Evolutionary conservation across 2,329 filamentous ascomycete species (phyloP).

Genomic region (Fusarium praegraminearum): DNA sequence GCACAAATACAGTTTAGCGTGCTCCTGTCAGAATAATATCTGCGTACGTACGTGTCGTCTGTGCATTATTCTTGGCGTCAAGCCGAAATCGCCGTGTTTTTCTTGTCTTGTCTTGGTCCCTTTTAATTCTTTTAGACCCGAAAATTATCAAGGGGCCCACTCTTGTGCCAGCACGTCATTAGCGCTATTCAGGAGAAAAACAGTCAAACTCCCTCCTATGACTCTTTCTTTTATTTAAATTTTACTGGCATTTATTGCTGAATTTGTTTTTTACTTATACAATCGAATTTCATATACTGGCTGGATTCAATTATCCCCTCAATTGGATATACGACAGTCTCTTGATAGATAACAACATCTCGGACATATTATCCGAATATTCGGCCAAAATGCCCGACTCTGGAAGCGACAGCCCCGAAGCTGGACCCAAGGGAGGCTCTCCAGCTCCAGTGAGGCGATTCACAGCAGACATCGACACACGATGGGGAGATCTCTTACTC

Average conservation of each 20-base stretch:
- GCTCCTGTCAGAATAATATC: background rate
- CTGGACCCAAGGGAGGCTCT: conserved; percentile 17
- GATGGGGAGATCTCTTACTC: conserved; percentile 44
- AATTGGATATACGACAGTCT: background rate
- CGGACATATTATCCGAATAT: background rate
- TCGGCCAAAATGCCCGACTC: conserved; percentile 33
- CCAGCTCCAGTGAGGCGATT: conserved; percentile 24
- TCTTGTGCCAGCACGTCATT: conserved; percentile 34
- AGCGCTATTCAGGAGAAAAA: conserved; percentile 19
- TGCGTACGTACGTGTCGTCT: conserved; percentile 20
- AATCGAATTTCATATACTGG: accelerated
- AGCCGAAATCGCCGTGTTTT: conserved; percentile 25
- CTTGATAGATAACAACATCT: background rate
- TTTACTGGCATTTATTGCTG: no score
- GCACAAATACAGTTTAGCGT: background rate
- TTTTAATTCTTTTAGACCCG: background rate
- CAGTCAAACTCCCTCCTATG: background rate
- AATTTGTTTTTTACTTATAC: background rate
- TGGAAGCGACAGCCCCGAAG: conserved; percentile 34
- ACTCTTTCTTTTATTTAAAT: background rate
- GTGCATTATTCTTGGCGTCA: conserved; percentile 21
- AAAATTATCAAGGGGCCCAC: conserved; percentile 12
- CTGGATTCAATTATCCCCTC: accelerated
- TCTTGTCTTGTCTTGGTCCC: background rate
- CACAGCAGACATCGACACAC: conserved; percentile 35